These are phyloP conservation scores for Nidularia sp. DNA, from an alignment of 768 basidiomycete genomes.

Conservation along the genomic window DNA sequence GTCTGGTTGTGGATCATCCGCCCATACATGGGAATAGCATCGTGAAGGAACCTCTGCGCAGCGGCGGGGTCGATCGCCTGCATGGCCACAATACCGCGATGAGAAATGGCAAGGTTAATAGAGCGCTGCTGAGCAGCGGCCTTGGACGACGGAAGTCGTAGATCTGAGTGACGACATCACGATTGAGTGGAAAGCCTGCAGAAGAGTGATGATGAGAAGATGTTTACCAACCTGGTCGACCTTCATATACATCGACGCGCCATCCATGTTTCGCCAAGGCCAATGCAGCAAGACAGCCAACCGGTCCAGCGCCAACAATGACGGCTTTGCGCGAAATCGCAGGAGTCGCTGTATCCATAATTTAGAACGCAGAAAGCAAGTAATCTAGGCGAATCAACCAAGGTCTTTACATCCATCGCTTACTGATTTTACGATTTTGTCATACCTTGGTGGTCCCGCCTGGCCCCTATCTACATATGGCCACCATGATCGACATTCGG, in stretches of 20 bases:
- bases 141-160: conserved; percentile 69
- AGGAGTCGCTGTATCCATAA: too few relatives aligned
- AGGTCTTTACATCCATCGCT: conserved; percentile 1
- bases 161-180: conserved; percentile 40
- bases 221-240: conserved; percentile 57
- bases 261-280: conserved; percentile 86
- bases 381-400: too few relatives aligned
- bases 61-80: conserved; percentile 71
- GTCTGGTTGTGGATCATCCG: conserved; percentile 87
- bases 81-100: conserved; percentile 87
- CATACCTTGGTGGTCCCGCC: background rate
- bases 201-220: background rate
- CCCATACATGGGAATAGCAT: conserved; percentile 90
- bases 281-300: conserved; percentile 88
- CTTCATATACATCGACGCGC: conserved; percentile 77
- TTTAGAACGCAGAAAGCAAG: too few relatives aligned
- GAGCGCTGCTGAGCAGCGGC: conserved; percentile 72
- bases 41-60: conserved; percentile 66
- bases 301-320: conserved; percentile 87
- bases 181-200: background rate
- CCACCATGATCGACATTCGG: conserved; percentile 2
- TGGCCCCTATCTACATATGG: conserved; percentile 5
- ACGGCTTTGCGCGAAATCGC: conserved; percentile 36
- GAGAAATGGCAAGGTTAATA: conserved; percentile 94
- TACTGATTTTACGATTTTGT: background rate